These are phyloP conservation scores for Strigomonas culicis DNA, from an alignment of 208 protist genomes.

Conservation along the genomic window DNA sequence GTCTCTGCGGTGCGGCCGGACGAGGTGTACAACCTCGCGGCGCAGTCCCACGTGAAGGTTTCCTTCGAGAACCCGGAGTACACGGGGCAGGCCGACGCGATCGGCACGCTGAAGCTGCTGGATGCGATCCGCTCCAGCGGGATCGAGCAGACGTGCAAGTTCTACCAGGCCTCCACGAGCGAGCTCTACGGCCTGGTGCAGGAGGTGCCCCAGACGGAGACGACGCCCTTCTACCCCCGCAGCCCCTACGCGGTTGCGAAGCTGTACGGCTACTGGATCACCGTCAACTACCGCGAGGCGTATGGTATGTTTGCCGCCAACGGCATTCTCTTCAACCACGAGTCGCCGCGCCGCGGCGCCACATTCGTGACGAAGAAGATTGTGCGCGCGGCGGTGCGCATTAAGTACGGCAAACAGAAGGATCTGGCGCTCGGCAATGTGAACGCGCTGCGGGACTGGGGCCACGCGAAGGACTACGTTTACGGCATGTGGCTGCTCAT, in stretches of 20 bases:
- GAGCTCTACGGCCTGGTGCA: conserved; percentile 94
- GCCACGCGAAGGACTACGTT: conserved; percentile 94
- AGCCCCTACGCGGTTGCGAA: conserved; percentile 95
- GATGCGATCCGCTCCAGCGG: conserved; percentile 87
- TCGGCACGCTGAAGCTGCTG: conserved; percentile 90
- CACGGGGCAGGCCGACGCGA: conserved; percentile 90
- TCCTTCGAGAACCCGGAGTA: conserved; percentile 96
- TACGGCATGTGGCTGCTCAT: conserved; percentile 95
- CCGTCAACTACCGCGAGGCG: conserved; percentile 95
- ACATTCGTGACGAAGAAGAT: conserved; percentile 97
- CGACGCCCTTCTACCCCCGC: conserved; percentile 95
- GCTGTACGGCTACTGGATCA: conserved; percentile 94
- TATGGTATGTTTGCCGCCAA: conserved; percentile 93
- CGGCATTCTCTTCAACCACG: conserved; percentile 97
- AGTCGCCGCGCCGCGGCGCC: conserved; percentile 89
- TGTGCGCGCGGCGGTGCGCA: conserved; percentile 89
- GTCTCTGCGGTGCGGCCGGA: conserved; percentile 63
- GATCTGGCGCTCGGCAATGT: conserved; percentile 90
- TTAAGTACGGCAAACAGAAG: conserved; percentile 73
- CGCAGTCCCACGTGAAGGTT: conserved; percentile 94
- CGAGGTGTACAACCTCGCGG: conserved; percentile 92
- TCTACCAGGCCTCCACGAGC: conserved; percentile 77
- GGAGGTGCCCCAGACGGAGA: conserved; percentile 92
- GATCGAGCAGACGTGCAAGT: conserved; percentile 58
- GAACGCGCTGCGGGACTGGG: conserved; percentile 93